phyloP scores from a whole-genome alignment of 2,329 filamentous ascomycete species.

The Volutella citrinella region DNA sequence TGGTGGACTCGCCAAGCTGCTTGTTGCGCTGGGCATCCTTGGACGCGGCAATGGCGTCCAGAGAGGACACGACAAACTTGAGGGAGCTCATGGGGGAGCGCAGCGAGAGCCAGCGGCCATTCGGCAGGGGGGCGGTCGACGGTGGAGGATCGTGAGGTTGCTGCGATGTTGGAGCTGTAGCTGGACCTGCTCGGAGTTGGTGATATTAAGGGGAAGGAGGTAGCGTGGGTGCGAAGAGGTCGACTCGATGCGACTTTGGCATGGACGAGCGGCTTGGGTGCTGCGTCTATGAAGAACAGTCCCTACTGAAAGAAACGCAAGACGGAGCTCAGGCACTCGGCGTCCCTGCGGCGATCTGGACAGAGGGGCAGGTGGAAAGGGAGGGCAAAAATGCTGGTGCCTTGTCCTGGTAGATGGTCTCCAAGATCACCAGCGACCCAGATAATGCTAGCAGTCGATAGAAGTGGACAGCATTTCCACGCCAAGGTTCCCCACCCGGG shows the following conservation, averaged over 20 bases:
- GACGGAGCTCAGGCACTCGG: too few relatives aligned
- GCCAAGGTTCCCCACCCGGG: constrained; percentile 8
- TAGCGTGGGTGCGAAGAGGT: constrained; percentile 9
- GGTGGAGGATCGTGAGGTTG: constrained; percentile 4
- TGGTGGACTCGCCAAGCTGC: constrained; percentile 76
- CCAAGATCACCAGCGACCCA: too few relatives aligned
- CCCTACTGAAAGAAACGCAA: constrained; percentile 8
- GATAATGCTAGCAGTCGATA: constrained; percentile 6
- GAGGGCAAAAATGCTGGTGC: constrained; percentile 8
- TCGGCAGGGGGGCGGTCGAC: constrained; percentile 26
- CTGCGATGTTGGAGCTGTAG: too few relatives aligned
- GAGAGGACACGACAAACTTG: constrained; percentile 89
- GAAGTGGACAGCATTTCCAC: constrained; percentile 18
- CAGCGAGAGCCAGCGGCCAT: constrained; percentile 41
- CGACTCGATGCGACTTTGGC: constrained; percentile 6
- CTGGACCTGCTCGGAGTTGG: constrained; percentile 10
- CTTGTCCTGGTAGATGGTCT: constrained; percentile 12
- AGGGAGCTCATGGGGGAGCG: constrained; percentile 80
- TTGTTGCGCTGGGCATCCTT: constrained; percentile 89
- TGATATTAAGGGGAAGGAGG: constrained; percentile 11
- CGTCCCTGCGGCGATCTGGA: too few relatives aligned
- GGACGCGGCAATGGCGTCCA: constrained; percentile 87
- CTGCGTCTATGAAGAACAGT: constrained; percentile 3
- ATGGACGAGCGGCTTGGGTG: not conserved
- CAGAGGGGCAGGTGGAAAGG: too few relatives aligned